Evolutionary conservation across 78 protist species (phyloP), one percentile per base, ranked within the genome.

Genomic region (Mantamonas sphyraenae): DNA sequence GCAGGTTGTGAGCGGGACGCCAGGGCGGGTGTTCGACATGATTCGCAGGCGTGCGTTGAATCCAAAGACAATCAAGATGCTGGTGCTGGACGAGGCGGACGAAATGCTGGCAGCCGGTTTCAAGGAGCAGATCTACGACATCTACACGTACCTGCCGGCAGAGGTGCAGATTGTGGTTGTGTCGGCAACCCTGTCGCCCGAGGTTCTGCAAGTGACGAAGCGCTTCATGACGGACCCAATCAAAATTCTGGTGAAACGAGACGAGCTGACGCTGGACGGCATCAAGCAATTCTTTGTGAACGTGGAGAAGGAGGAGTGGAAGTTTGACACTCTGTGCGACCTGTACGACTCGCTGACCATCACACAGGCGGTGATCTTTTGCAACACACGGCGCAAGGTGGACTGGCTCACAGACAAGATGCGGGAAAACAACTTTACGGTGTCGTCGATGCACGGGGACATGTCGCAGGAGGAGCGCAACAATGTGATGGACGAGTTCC

Each of bases 41-140:
- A 95, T 98, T 69, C 45, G 79, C 35, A 68, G 97, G 3, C 77
- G 93, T 4, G 72, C 80, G 31, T 77, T 98, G 30, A 30, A 59
- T 50, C 57, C 94, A 26, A 40, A 81, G 40, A 64, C 64, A 42
- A 77, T 98, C 61, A 89, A 89, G 81, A 80, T 93, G 85, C 42
- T 95, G 64, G 81, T 98, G 34, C 84, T 98, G 37, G 99, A 98
- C 62, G 99, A 98, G 85, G 99, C 99, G 1, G 99, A 98, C 71
- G 98, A 96, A 69, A 93, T 98, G 99, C 83, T 98, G 10, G 43
- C 53, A 35, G 51, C 64, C 31, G 98, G 97, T 20, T 93, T 94
- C 89, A 95, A 90, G 76, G 98, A 92, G 45, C 99, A 97, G 80
- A 95, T 98, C 68, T 90, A 94, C 79, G 98, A 95, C 72, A 90